These are phyloP conservation scores for Tagetes erecta DNA, from an alignment of 129 eudicot genomes.

Conservation along the genomic window DNA sequence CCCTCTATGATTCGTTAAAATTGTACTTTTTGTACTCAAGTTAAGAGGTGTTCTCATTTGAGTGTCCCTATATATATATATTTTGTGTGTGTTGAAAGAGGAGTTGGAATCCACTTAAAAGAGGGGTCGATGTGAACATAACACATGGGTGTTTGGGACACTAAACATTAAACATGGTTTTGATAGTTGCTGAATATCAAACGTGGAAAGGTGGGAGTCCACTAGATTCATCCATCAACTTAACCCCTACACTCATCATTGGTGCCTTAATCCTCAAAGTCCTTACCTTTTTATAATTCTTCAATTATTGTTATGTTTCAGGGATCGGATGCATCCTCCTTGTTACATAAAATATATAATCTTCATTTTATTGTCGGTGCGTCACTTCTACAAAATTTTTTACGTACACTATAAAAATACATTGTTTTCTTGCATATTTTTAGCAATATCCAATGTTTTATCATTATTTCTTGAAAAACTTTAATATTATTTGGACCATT, in stretches of 20 bases:
- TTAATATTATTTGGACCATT: too few relatives aligned
- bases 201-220: conserved; percentile 76
- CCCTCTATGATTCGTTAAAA: too few relatives aligned
- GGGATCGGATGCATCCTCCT: background rate
- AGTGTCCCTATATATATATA: too few relatives aligned
- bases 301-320: conserved; percentile 37
- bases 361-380: too few relatives aligned
- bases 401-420: too few relatives aligned
- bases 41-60: too few relatives aligned
- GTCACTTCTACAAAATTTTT: too few relatives aligned
- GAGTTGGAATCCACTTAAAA: conserved; percentile 87
- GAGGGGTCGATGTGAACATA: conserved; percentile 48
- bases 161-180: conserved; percentile 41
- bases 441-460: too few relatives aligned
- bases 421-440: too few relatives aligned
- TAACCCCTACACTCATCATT: conserved; percentile 40
- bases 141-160: conserved; percentile 60
- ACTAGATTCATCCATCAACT: conserved; percentile 40
- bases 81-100: conserved; percentile 44
- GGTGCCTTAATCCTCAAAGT: conserved; percentile 35
- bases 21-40: too few relatives aligned
- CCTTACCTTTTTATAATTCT: conserved; percentile 22
- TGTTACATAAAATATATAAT: too few relatives aligned
- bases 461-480: too few relatives aligned
- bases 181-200: conserved; percentile 40